Evolutionary conservation across 495 filamentous ascomycete species (phyloP).

Genomic region (Pyrenula massariospora): DNA sequence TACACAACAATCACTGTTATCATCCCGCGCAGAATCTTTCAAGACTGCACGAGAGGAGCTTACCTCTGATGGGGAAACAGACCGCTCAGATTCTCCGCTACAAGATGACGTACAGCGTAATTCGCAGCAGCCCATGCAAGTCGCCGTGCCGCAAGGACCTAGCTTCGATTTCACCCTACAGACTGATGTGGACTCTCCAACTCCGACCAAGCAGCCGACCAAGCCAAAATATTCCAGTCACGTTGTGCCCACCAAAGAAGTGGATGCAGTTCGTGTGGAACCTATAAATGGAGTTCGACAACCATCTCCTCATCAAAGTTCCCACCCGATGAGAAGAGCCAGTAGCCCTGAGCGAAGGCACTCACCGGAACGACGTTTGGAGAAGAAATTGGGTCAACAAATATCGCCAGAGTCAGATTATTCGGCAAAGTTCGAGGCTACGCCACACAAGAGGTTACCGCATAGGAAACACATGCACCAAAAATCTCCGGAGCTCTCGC

Average conservation of each 20-base stretch:
- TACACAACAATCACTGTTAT: slow-evolving; percentile 20
- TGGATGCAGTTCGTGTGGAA: not conserved
- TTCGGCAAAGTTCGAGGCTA: not conserved
- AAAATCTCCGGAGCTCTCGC: slow-evolving; percentile 1
- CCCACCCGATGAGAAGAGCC: not conserved
- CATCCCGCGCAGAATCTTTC: slow-evolving; percentile 58
- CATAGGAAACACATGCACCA: slow-evolving; percentile 20
- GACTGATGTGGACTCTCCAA: not conserved
- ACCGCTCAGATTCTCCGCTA: slow-evolving; percentile 34
- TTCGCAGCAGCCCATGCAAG: slow-evolving; percentile 13
- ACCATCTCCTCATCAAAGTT: not conserved
- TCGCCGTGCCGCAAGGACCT: no score
- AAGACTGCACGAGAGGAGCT: slow-evolving; percentile 56
- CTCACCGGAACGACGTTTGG: not conserved
- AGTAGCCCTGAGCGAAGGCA: not conserved
- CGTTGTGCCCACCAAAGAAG: not conserved
- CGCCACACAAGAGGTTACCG: slow-evolving; percentile 18
- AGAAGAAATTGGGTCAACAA: not conserved
- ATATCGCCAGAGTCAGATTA: not conserved
- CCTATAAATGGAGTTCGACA: not conserved
- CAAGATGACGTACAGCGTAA: slow-evolving; percentile 23
- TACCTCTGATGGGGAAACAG: slow-evolving; percentile 51
- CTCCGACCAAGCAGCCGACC: not conserved
- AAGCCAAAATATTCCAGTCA: not conserved
- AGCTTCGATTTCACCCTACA: slow-evolving; percentile 1